Evolutionary conservation across 2,329 filamentous ascomycete genomes (phyloP).

Genomic region (Emergomyces pasteurianus): DNA sequence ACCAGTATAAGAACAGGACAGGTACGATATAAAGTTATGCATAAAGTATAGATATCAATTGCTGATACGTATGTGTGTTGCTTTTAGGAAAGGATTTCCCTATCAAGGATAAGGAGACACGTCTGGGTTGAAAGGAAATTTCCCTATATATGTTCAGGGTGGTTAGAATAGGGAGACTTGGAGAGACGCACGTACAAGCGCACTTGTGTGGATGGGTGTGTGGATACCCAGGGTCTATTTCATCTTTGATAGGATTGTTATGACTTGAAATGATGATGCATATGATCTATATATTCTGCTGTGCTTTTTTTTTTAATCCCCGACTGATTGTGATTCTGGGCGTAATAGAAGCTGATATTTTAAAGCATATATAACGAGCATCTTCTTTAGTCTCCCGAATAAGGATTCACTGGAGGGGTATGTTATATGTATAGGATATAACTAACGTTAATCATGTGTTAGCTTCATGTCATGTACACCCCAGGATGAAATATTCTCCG

Average conservation of each 20-base stretch:
- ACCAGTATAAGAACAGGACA: conserved; percentile 18
- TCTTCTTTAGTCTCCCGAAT: neutral
- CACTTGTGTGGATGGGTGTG: neutral
- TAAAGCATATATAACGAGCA: neutral
- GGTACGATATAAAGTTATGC: neutral
- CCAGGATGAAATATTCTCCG: neutral
- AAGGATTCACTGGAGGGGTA: neutral
- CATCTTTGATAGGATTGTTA: neutral
- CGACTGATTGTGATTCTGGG: neutral
- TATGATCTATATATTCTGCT: neutral
- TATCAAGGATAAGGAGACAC: neutral
- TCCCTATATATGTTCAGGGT: neutral
- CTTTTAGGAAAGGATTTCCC: neutral
- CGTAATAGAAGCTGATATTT: neutral
- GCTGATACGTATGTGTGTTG: neutral
- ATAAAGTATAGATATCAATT: neutral
- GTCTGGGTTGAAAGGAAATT: neutral
- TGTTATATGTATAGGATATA: too few relatives aligned
- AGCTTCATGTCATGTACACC: neutral
- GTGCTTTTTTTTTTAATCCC: too few relatives aligned
- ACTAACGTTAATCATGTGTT: neutral
- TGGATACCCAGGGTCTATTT: neutral
- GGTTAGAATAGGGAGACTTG: neutral
- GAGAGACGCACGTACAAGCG: neutral
- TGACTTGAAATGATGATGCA: neutral